phyloP scores from a whole-genome alignment of 2,329 filamentous ascomycete genomes.

The Sphaerulina musiva region DNA sequence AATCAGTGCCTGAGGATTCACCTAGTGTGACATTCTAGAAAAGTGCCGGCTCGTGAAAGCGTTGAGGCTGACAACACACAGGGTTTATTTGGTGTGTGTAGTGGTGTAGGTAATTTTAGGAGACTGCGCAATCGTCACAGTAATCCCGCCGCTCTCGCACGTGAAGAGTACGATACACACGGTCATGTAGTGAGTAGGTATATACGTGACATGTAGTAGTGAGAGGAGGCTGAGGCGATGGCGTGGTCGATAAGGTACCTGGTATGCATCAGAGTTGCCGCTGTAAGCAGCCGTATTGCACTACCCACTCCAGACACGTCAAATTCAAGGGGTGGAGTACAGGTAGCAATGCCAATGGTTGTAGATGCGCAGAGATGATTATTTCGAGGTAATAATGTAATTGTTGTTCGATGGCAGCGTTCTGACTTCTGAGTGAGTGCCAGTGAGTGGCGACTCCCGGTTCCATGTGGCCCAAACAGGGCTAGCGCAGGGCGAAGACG shows the following conservation, averaged over 20 bases:
- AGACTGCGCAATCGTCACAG: slow-evolving; percentile 8
- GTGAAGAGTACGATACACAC: neutral
- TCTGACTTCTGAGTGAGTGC: no score
- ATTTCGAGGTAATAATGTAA: no score
- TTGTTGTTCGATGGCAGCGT: neutral
- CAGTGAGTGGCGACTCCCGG: slow-evolving; percentile 8
- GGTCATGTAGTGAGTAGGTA: no score
- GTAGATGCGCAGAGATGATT: neutral
- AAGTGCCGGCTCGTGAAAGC: slow-evolving; percentile 5
- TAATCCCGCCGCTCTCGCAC: neutral
- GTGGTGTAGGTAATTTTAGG: slow-evolving; percentile 6
- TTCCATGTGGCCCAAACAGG: slow-evolving; percentile 12
- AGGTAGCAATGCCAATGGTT: neutral
- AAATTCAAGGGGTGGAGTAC: no score
- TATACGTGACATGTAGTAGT: no score
- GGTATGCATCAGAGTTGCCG: neutral
- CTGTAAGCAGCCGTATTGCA: neutral
- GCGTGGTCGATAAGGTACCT: no score
- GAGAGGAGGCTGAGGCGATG: no score
- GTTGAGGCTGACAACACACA: slow-evolving; percentile 8
- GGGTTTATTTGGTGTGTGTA: neutral
- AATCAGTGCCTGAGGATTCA: neutral
- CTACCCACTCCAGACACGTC: no score
- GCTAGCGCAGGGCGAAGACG: slow-evolving; percentile 15
- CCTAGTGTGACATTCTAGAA: neutral